Percentiles rank a stretch among this genome's conserved stretches.
phyloP scores from a whole-genome alignment of 2,329 filamentous ascomycete species.

The Sclerotinia trifoliorum region DNA sequence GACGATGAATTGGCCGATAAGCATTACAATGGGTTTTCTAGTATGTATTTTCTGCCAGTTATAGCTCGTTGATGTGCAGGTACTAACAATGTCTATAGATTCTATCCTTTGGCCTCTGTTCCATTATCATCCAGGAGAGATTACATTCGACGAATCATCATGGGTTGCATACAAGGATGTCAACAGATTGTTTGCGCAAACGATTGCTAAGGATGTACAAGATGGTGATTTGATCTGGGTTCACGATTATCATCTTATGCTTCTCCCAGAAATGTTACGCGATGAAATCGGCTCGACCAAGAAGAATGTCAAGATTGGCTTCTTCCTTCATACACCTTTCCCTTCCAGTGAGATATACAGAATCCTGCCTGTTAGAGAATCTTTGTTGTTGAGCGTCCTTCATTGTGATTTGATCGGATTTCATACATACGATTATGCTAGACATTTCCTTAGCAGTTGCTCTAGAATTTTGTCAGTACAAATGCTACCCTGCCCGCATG shows the following conservation, averaged over 20 bases:
- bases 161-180: conserved; percentile 94
- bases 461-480: conserved; percentile 76
- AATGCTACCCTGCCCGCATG: not conserved
- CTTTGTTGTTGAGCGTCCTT: conserved; percentile 80
- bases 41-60: conserved; percentile 51
- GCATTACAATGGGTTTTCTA: conserved; percentile 98
- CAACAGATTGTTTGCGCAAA: conserved; percentile 87
- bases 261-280: conserved; percentile 91
- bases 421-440: conserved; percentile 98
- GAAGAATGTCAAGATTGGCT: conserved; percentile 95
- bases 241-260: conserved; percentile 98
- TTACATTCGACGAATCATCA: conserved; percentile 92
- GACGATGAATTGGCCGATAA: conserved; percentile 89
- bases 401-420: conserved; percentile 96
- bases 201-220: conserved; percentile 80
- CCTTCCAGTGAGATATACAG: conserved; percentile 96
- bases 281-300: conserved; percentile 78
- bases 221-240: conserved; percentile 97
- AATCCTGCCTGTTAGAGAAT: conserved; percentile 88
- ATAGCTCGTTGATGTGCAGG: not conserved
- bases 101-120: conserved; percentile 98
- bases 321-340: conserved; percentile 97
- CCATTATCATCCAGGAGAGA: conserved; percentile 98
- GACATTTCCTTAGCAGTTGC: conserved; percentile 94
- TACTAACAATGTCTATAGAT: conserved; percentile 52